Evolutionary conservation across 257 asterid genomes (phyloP), one percentile per base, ranked within the genome.

Genomic region (Lavandula angustifolia): DNA sequence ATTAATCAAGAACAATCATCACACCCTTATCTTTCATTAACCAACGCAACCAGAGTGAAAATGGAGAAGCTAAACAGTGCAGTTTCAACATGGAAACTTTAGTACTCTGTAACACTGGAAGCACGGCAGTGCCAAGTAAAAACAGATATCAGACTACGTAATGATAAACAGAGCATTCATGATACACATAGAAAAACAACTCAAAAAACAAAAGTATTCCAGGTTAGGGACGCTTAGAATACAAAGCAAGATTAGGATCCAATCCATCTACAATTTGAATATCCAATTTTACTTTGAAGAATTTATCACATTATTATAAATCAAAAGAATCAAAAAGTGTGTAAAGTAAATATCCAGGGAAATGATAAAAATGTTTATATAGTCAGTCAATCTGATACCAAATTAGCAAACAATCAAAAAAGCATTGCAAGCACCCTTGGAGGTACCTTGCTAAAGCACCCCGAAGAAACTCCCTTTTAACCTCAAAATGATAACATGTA

Each of bases 401-500:
- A n/a, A n/a, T n/a, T n/a, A n/a, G n/a, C n/a, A n/a, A n/a, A n/a
- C 14, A 58, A 43, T 6, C 59, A 17, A 2, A 3, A 33, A 42
- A 41, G 4, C 58, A 48, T 64, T 7, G 54, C 50, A 42, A 67
- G 74, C 35, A 22, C 11, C 41, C 31, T 35, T 41, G 44, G 16
- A 17, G 61, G 71, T 84, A 90, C 99, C 99, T 87, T 67, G 77
- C 81, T 79, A 90, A 78, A 49, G 99, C 96, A 66, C 94, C 97
- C 78, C 83, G 49, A 33, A 94, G 96, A 82, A 82, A 90, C 88
- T 94, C 99, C 72, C 76, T 80, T 66, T 94, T 87, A 62, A 94
- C 97, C 56, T 94, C 99, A 82, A 94, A 94, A 76, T 94, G 95
- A 80, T 94, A 94, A 81, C 97, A 90, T 22, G 99, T 90, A 73